Percentiles rank a stretch among this genome's conserved stretches.
These are phyloP conservation scores for Phytomonas sp. DNA, from an alignment of 208 protist genomes.

Conservation along the genomic window DNA sequence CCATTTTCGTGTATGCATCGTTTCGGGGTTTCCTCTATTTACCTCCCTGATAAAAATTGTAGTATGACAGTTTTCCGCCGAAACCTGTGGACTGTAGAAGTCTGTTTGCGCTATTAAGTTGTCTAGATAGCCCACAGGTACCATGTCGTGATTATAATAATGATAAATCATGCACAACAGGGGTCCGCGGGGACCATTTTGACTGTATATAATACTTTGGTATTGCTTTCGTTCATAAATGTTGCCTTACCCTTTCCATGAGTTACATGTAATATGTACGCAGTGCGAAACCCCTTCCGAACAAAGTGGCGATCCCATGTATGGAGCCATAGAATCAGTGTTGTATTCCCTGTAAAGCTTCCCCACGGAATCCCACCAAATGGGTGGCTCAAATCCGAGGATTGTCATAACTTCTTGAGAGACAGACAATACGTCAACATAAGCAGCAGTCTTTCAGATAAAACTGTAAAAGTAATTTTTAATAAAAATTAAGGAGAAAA, in stretches of 20 bases:
- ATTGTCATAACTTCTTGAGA: constrained; percentile 86
- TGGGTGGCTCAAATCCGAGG: constrained; percentile 81
- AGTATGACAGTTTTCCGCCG: constrained; percentile 43
- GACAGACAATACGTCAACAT: constrained; percentile 29
- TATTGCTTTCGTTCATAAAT: constrained; percentile 44
- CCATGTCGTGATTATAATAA: constrained; percentile 93
- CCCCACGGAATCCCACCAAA: constrained; percentile 88
- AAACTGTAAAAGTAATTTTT: constrained; percentile 90
- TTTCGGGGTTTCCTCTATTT: constrained; percentile 74
- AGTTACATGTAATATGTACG: constrained; percentile 81
- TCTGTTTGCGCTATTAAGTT: constrained; percentile 65
- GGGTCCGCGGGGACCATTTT: constrained; percentile 62
- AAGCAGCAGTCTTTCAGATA: constrained; percentile 53
- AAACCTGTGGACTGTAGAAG: constrained; percentile 48
- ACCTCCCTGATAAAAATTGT: constrained; percentile 88
- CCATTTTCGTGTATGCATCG: constrained; percentile 82
- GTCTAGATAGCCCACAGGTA: constrained; percentile 84
- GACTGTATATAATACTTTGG: constrained; percentile 42
- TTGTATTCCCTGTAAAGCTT: constrained; percentile 86
- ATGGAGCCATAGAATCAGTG: constrained; percentile 88
- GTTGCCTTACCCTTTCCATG: constrained; percentile 58
- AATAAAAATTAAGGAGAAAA: constrained; percentile 78
- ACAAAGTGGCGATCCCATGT: constrained; percentile 77
- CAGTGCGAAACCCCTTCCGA: constrained; percentile 23
- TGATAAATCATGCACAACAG: constrained; percentile 88